Evolutionary conservation across 179 eudicot genomes (phyloP).

Genomic region (Spinacia oleracea): DNA sequence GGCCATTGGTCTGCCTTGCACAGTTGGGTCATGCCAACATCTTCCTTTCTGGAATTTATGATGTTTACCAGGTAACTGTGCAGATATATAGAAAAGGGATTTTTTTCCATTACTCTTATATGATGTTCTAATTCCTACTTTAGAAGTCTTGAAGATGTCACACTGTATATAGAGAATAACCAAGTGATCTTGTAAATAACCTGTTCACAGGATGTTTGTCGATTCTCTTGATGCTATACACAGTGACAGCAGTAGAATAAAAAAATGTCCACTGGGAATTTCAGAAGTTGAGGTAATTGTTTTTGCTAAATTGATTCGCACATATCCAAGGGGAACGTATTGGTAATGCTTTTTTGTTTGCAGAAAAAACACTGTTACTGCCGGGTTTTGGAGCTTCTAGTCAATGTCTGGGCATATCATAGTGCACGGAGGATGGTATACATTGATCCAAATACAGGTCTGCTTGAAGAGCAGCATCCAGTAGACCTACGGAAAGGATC

Average conservation of each 20-base stretch:
- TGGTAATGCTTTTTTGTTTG: constrained; percentile 14
- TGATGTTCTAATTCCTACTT: not conserved
- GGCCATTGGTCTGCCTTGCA: constrained; percentile 89
- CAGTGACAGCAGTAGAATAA: constrained; percentile 42
- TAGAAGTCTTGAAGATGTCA: not conserved
- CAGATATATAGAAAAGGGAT: not conserved
- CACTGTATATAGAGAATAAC: constrained; percentile 33
- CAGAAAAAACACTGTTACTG: constrained; percentile 92
- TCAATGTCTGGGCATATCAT: constrained; percentile 98
- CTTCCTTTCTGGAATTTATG: constrained; percentile 88
- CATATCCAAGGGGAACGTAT: not conserved
- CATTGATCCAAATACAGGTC: constrained; percentile 71
- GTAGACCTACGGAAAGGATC: constrained; percentile 59
- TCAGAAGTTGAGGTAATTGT: constrained; percentile 65
- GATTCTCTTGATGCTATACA: constrained; percentile 81
- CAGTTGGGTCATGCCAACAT: constrained; percentile 99
- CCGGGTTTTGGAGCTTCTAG: constrained; percentile 73
- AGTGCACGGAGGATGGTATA: constrained; percentile 88
- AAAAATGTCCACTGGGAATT: constrained; percentile 59
- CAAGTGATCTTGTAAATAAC: constrained; percentile 6
- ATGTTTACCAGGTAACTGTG: constrained; percentile 80
- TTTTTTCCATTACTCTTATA: not conserved
- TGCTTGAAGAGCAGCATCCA: constrained; percentile 82
- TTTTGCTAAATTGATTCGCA: not conserved
- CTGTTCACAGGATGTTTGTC: constrained; percentile 75